Evolutionary conservation across 108 stramenopile genomes (phyloP), one percentile per base, ranked within the genome.

Genomic region (Seminavis robusta): DNA sequence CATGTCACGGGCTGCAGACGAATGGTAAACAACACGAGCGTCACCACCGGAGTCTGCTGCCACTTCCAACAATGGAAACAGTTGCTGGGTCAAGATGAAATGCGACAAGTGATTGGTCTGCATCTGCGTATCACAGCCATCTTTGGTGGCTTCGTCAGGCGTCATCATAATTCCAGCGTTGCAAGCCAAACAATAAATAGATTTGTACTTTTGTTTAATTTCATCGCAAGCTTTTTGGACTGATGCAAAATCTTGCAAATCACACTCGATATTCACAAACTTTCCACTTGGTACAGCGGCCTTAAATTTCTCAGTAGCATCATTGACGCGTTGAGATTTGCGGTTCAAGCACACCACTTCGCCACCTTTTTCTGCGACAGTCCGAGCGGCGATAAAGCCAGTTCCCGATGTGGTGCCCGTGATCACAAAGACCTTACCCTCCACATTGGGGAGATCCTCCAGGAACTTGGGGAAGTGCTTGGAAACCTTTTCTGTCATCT

Each of bases 111-210:
- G 46, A 49, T 83, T 83, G 1, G 79, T 76, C 44, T 73, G 71
- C 71, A 81, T 75, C 29, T 77, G 71, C 2, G 49, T 27, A 28
- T 88, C 86, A 43, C 62, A 79, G 25, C 86, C 86, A 44, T 88
- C 86, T 23, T 23, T 26, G 10, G 73, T 83, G 0, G 63, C 61
- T 15, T 62, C 24, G 28, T 80, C 76, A 9, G 43, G 32, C 4
- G 15, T 29, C 8, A 62, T 69, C 79, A 83, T 81, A 38, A 88
- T 63, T 4, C 86, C 86, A 9, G 86, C 86, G 28, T 74, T 74
- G 61, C 56, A 59, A 29, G 52, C 56, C 10, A 79, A 44, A 10
- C 69, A 69, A 52, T 74, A 54, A 33, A 74, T 40, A 28, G 44
- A 39, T 17, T 41, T 27, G 38, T 57, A 68, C 51, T 63, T 65